A percentile compares a stretch with the other conserved stretches of the same genome.
Evolutionary conservation across 345 rosid species (phyloP).

Genomic region (Sonneratia alba): DNA sequence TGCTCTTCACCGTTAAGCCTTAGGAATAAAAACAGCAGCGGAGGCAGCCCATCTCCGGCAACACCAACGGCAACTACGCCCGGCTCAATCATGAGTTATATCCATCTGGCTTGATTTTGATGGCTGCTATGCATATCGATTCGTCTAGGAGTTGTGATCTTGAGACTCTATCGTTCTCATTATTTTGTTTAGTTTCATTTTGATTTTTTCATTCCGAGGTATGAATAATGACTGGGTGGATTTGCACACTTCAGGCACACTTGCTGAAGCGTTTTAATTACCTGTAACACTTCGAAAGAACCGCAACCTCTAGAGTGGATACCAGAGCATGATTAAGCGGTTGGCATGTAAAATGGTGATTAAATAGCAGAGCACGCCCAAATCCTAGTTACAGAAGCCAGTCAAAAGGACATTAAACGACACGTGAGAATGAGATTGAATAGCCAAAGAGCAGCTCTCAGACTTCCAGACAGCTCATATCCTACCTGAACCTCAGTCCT

Average conservation of each 20-base stretch:
- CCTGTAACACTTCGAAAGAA: not conserved
- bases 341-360: not conserved
- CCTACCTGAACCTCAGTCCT: not conserved
- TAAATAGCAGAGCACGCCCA: not conserved
- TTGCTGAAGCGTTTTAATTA: not conserved
- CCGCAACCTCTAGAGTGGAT: not conserved
- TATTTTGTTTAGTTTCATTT: slow-evolving; percentile 4
- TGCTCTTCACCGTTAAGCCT: slow-evolving; percentile 23
- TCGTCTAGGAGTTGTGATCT: not conserved
- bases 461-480: not conserved
- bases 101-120: not conserved
- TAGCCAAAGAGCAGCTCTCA: not conserved
- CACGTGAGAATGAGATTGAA: not conserved
- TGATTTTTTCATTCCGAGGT: not conserved
- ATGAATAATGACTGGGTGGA: not conserved
- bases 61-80: slow-evolving; percentile 8
- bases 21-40: slow-evolving; percentile 17
- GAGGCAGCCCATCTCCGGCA: not conserved
- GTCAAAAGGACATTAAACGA: not conserved
- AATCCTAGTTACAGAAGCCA: not conserved
- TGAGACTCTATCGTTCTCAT: not conserved
- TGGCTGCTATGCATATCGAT: slow-evolving; percentile 5
- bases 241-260: not conserved
- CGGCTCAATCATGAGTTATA: slow-evolving; percentile 3
- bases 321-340: too few species aligned